phyloP scores from a whole-genome alignment of 1,139 yeast species.

The Blastobotrys proliferans region DNA sequence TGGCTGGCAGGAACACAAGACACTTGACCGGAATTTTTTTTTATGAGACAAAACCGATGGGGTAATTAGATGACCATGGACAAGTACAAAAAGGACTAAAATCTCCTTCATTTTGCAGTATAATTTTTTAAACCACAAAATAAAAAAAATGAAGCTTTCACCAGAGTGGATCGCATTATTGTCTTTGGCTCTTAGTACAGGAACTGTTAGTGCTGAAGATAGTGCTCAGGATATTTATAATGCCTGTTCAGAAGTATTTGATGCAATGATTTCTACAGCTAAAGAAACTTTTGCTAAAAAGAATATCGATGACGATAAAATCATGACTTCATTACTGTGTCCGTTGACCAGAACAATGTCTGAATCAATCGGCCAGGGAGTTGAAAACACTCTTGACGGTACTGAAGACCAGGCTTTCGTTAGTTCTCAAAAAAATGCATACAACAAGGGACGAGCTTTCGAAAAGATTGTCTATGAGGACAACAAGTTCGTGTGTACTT shows the following conservation, averaged over 20 bases:
- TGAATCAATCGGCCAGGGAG: constrained; percentile 1
- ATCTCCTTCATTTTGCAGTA: too few relatives aligned
- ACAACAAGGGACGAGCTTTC: constrained; percentile 1
- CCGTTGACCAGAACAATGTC: constrained; percentile 6
- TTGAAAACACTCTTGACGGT: constrained; percentile 6
- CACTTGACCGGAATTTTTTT: too few relatives aligned
- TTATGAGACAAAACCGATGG: too few relatives aligned
- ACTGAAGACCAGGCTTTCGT: constrained; percentile 3
- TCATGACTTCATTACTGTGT: constrained; percentile 10
- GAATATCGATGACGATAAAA: constrained; percentile 5
- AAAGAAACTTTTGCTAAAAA: neutral
- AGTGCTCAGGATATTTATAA: constrained; percentile 7
- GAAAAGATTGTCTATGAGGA: constrained; percentile 1
- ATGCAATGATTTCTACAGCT: constrained; percentile 6
- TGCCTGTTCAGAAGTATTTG: constrained; percentile 1
- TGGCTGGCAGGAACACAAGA: too few relatives aligned
- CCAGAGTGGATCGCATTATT: constrained; percentile 1
- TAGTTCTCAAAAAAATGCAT: constrained; percentile 1
- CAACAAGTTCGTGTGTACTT: constrained; percentile 8
- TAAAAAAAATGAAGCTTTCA: too few relatives aligned
- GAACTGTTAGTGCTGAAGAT: neutral
- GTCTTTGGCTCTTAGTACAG: neutral
- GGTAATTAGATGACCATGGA: too few relatives aligned
- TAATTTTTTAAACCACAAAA: too few relatives aligned
- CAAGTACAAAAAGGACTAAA: too few relatives aligned